These are phyloP conservation scores for Austroboletus sp. DNA, from an alignment of 1,284 basidiomycete species.

Conservation along the genomic window DNA sequence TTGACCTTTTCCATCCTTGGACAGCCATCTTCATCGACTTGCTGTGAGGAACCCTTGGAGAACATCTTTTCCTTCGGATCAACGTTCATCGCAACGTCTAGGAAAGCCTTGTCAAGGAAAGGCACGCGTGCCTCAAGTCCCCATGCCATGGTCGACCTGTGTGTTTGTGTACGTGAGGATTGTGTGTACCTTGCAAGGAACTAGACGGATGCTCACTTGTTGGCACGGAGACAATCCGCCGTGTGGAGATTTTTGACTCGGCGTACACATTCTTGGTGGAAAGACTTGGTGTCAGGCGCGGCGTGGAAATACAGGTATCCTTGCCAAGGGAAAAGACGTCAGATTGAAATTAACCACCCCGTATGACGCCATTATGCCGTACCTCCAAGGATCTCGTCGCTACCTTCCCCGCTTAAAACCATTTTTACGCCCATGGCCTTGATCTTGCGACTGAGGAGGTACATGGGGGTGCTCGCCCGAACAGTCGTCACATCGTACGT, in stretches of 20 bases:
- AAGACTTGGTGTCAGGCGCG: slow-evolving; percentile 81
- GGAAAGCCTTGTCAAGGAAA: slow-evolving; percentile 95
- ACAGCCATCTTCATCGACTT: slow-evolving; percentile 76
- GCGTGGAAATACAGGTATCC: slow-evolving; percentile 99
- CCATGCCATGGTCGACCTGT: slow-evolving; percentile 98
- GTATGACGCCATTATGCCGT: slow-evolving; percentile 14
- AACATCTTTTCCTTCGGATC: slow-evolving; percentile 90
- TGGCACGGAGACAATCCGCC: slow-evolving; percentile 94
- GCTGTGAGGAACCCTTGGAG: slow-evolving; percentile 71
- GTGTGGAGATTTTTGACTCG: slow-evolving; percentile 98
- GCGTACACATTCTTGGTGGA: slow-evolving; percentile 93
- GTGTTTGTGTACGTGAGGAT: slow-evolving; percentile 26
- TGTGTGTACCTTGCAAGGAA: background rate
- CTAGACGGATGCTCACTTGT: slow-evolving; percentile 62
- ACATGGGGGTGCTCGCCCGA: slow-evolving; percentile 96
- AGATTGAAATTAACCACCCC: background rate
- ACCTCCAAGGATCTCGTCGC: slow-evolving; percentile 97
- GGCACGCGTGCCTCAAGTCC: slow-evolving; percentile 97
- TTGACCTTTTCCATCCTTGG: slow-evolving; percentile 89
- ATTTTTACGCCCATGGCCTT: slow-evolving; percentile 99
- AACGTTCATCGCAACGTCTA: slow-evolving; percentile 90
- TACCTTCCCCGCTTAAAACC: slow-evolving; percentile 97
- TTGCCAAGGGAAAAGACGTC: slow-evolving; percentile 27
- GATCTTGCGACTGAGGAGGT: slow-evolving; percentile 94
- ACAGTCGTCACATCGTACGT: slow-evolving; percentile 99